phyloP scores from a whole-genome alignment of 345 rosid species.

The Ricinus communis region DNA sequence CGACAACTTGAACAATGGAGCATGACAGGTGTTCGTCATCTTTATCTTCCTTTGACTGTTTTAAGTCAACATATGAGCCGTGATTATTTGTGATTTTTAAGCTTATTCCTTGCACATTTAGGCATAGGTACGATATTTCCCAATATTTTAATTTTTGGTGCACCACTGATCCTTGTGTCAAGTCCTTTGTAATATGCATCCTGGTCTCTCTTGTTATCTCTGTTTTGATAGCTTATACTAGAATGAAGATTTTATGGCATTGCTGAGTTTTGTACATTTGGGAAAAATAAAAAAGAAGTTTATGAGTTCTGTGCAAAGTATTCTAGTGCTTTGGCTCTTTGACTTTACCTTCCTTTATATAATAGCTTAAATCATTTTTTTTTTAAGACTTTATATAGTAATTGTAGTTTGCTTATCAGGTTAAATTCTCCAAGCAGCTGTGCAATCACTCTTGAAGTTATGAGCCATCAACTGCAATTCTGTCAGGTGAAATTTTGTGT shows the following conservation, averaged over 20 bases:
- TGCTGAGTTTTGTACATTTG: no score
- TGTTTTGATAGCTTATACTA: background rate
- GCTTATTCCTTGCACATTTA: background rate
- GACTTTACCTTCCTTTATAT: background rate
- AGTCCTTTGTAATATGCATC: background rate
- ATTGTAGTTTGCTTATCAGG: slow-evolving; percentile 31
- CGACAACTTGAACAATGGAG: background rate
- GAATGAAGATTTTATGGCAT: background rate
- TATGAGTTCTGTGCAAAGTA: background rate
- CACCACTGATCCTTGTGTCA: background rate
- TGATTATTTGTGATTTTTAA: background rate
- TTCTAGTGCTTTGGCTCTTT: background rate
- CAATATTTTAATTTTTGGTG: background rate
- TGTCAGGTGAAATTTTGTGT: slow-evolving; percentile 55
- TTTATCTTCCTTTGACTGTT: background rate
- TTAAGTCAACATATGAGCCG: background rate
- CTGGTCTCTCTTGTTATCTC: background rate
- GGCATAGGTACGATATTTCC: background rate
- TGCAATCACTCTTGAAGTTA: slow-evolving; percentile 56
- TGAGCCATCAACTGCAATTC: slow-evolving; percentile 75
- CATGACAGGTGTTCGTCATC: slow-evolving; percentile 1
- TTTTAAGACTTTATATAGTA: background rate
- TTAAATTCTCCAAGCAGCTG: slow-evolving; percentile 81
- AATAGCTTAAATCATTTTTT: background rate
- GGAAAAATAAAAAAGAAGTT: background rate